These are phyloP conservation scores for Sclerotiophoma versabilis DNA, from an alignment of 2,329 filamentous ascomycete species.

Conservation along the genomic window DNA sequence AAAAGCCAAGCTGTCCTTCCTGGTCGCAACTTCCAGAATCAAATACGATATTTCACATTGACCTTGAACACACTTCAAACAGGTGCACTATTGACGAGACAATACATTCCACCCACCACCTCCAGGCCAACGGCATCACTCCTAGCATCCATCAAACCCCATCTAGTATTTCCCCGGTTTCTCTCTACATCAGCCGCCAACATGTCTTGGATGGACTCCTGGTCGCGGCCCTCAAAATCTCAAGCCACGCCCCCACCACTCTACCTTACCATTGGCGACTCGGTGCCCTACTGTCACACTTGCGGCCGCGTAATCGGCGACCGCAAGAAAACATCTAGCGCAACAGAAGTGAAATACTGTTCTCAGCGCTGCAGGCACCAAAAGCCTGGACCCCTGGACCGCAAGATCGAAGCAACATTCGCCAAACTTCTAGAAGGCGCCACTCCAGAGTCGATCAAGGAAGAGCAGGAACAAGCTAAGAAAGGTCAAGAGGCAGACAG, in stretches of 20 bases:
- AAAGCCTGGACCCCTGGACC: conserved; percentile 60
- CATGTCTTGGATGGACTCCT: conserved; percentile 61
- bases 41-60: background rate
- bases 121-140: background rate
- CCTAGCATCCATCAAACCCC: background rate
- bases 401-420: conserved; percentile 61
- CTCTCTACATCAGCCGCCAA: conserved; percentile 19
- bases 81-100: background rate
- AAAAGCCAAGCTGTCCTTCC: conserved; percentile 2
- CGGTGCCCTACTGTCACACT: conserved; percentile 63
- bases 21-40: background rate
- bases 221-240: conserved; percentile 53
- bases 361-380: conserved; percentile 61
- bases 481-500: background rate
- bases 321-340: conserved; percentile 41
- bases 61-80: background rate
- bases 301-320: conserved; percentile 64
- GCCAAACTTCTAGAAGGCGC: conserved; percentile 50
- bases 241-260: conserved; percentile 59
- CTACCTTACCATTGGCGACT: conserved; percentile 59
- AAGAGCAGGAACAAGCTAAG: conserved; percentile 6
- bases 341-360: conserved; percentile 62
- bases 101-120: background rate
- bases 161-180: background rate
- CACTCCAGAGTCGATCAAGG: conserved; percentile 39